These are phyloP conservation scores for Botrytis porri DNA, from an alignment of 2,329 filamentous ascomycete genomes.

Conservation along the genomic window DNA sequence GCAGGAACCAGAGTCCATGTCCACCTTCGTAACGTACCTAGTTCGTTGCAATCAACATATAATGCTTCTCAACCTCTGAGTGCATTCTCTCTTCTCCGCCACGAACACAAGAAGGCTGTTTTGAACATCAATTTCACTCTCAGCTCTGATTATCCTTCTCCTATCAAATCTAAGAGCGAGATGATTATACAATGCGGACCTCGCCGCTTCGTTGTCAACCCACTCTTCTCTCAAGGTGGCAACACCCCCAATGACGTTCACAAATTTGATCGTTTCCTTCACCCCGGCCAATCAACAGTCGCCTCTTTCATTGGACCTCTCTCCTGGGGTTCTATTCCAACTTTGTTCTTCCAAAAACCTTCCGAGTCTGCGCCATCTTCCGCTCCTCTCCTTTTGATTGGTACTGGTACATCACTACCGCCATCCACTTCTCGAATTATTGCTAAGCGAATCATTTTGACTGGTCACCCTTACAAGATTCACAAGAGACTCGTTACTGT, in stretches of 20 bases:
- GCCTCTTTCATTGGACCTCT: slow-evolving; percentile 87
- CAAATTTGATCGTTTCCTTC: slow-evolving; percentile 90
- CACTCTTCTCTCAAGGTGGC: slow-evolving; percentile 84
- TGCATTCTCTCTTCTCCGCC: slow-evolving; percentile 82
- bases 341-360: slow-evolving; percentile 76
- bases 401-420: slow-evolving; percentile 80
- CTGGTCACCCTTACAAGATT: slow-evolving; percentile 97
- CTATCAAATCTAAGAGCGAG: slow-evolving; percentile 89
- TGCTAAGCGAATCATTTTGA: slow-evolving; percentile 90
- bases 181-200: slow-evolving; percentile 89
- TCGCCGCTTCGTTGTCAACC: slow-evolving; percentile 81
- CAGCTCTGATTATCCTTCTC: slow-evolving; percentile 68
- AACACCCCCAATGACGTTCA: slow-evolving; percentile 95
- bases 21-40: slow-evolving; percentile 62
- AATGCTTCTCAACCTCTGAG: slow-evolving; percentile 60
- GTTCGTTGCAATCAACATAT: slow-evolving; percentile 52
- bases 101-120: slow-evolving; percentile 91
- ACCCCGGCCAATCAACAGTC: slow-evolving; percentile 85
- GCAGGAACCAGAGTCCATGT: slow-evolving; percentile 81
- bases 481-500: slow-evolving; percentile 97
- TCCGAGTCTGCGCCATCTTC: slow-evolving; percentile 45
- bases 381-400: slow-evolving; percentile 67
- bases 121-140: slow-evolving; percentile 89
- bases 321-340: slow-evolving; percentile 88
- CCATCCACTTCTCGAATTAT: slow-evolving; percentile 76